Base-by-base conservation (phyloP, 257 asterid genomes). In the Nicotiana undulata region DNA sequence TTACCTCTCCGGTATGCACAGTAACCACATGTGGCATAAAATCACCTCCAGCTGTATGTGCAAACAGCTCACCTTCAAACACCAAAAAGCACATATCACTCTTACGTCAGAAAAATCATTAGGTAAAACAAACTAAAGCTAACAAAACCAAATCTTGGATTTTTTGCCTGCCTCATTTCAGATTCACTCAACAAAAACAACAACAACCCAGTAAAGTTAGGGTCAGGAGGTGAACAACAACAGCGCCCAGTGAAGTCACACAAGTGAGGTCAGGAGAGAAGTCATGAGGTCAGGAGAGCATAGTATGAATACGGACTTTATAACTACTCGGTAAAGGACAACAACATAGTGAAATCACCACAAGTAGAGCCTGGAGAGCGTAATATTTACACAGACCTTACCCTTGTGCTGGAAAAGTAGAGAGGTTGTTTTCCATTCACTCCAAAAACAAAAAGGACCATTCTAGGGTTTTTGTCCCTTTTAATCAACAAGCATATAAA, bases 1-100 rank as follows among this genome's bases (percentile, higher is more conserved):
- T 75, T 86, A 91, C 98, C 97, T 94, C 97, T 89, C 98, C 98
- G 7, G 98, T 75, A 76, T 90, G 81, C 65, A 90, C 97, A 55
- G 92, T 92, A 75, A 94, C 92, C 70, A 94, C 93, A 78, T 94
- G 97, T 9, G 98, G 97, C 44, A 94, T 92, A 68, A 94, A 94
- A 81, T 92, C 96, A 59, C 90, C 90, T 56, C 97, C 97, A 20
- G 98, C 98, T 3, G 98, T 94, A 89, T 79, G 91, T 67, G 93
- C 88, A 82, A 92, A 90, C 83, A 91, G 79, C 76, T 94, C 97
- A 79, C 98, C 98, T 92, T 86, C 88, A 87, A n/a, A 76, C 22
- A 79, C 82, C 84, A 81, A 77, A 76, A 55, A 17, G 28, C 17
- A 77, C 66, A 34, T 8, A 40, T 2, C 34, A 18, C 67, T 6